A percentile compares a stretch with the other conserved stretches of the same genome.
Evolutionary conservation across 352 stramenopile genomes (phyloP).

Genomic region (Phytophthora nicotianae): DNA sequence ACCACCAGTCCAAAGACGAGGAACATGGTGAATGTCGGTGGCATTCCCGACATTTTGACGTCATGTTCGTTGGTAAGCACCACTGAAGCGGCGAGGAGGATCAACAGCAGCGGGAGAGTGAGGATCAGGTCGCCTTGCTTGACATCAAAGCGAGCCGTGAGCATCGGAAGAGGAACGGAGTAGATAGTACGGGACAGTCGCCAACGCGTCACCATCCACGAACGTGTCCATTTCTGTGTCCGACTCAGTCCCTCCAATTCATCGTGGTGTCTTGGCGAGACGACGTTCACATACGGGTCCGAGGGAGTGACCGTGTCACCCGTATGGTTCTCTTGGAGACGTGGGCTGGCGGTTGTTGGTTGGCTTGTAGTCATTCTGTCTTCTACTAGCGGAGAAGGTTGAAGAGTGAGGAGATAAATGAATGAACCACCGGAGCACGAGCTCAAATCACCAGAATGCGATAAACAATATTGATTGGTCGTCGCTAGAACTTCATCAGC

Average conservation of each 20-base stretch:
- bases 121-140: conserved; percentile 36
- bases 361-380: too few relatives aligned
- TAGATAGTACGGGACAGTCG: conserved; percentile 18
- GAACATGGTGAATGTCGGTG: conserved; percentile 33
- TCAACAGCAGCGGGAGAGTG: conserved; percentile 19
- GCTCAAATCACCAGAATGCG: too few relatives aligned
- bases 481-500: neutral
- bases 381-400: neutral
- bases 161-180: conserved; percentile 16
- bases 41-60: conserved; percentile 12
- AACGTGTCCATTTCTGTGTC: conserved; percentile 3
- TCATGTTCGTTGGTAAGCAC: conserved; percentile 14
- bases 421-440: too few relatives aligned
- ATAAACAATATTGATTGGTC: neutral
- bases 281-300: neutral
- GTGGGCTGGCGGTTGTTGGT: neutral
- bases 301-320: neutral
- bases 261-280: neutral
- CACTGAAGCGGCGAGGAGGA: neutral
- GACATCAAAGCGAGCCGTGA: conserved; percentile 30
- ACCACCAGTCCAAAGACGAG: conserved; percentile 38
- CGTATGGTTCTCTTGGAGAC: neutral
- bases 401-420: neutral
- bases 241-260: conserved; percentile 1
- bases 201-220: conserved; percentile 25